Percentiles rank a stretch among this genome's conserved stretches.
Evolutionary conservation across 2,329 filamentous ascomycete species (phyloP).

Genomic region (Fusarium kyushuense): DNA sequence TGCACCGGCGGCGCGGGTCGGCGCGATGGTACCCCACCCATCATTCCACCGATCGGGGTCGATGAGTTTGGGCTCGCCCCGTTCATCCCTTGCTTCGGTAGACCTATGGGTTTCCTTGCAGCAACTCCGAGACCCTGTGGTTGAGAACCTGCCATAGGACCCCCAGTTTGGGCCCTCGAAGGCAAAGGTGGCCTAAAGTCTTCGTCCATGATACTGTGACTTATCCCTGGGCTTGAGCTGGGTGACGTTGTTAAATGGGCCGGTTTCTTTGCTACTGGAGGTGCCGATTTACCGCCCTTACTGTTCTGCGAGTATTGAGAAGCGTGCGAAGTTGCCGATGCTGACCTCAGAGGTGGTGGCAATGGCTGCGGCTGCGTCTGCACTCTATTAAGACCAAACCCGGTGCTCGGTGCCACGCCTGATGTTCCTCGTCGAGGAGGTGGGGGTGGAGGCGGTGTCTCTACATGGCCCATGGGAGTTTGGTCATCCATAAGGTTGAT

Average conservation of each 20-base stretch:
- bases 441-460: constrained; percentile 61
- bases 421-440: constrained; percentile 58
- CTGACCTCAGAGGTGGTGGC: constrained; percentile 49
- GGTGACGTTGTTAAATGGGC: constrained; percentile 60
- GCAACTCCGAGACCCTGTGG: constrained; percentile 23
- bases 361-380: constrained; percentile 49
- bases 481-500: constrained; percentile 59
- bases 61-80: constrained; percentile 37
- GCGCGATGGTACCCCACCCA: constrained; percentile 39
- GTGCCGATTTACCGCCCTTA: constrained; percentile 58
- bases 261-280: constrained; percentile 73
- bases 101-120: constrained; percentile 46
- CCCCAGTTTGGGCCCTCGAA: constrained; percentile 39
- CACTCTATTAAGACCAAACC: constrained; percentile 40
- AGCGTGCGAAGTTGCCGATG: constrained; percentile 52
- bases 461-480: constrained; percentile 41
- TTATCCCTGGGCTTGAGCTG: constrained; percentile 39
- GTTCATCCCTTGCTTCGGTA: constrained; percentile 42
- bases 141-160: constrained; percentile 19
- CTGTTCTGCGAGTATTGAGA: constrained; percentile 51
- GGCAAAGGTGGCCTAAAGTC: constrained; percentile 46
- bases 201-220: constrained; percentile 39
- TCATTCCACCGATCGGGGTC: constrained; percentile 32
- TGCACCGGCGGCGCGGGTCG: constrained; percentile 38
- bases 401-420: constrained; percentile 29